A percentile compares a stretch with the other conserved stretches of the same genome.
Evolutionary conservation across 2,329 filamentous ascomycete species (phyloP).

Genomic region (Neofusicoccum kwambonambiense): DNA sequence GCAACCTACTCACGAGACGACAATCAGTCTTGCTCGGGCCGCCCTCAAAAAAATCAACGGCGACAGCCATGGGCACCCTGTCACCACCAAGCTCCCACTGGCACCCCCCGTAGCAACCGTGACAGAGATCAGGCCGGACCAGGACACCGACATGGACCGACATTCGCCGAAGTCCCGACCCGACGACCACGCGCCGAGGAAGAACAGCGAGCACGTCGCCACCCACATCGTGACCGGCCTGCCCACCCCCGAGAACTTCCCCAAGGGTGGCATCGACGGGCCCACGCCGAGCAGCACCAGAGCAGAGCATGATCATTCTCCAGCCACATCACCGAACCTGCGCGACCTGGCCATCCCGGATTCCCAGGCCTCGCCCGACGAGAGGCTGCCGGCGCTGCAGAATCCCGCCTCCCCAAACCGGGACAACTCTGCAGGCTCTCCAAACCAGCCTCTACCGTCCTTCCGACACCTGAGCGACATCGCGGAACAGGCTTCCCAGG

Average conservation of each 20-base stretch:
- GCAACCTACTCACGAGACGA: background rate
- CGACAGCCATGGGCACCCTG: background rate
- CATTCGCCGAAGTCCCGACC: background rate
- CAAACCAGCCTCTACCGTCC: conserved; percentile 31
- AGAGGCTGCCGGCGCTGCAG: conserved; percentile 38
- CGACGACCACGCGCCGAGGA: background rate
- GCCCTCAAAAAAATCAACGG: background rate
- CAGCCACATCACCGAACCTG: conserved; percentile 31
- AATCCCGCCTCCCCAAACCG: conserved; percentile 31
- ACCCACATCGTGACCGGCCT: background rate
- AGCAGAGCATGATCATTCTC: conserved; percentile 21
- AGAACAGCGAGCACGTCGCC: background rate
- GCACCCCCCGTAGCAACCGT: conserved; percentile 4
- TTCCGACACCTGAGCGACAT: conserved; percentile 36
- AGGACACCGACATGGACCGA: conserved; percentile 14
- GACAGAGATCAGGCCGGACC: background rate
- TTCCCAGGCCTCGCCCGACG: conserved; percentile 27
- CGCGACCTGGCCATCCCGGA: conserved; percentile 33
- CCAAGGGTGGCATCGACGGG: background rate
- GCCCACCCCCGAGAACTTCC: conserved; percentile 10
- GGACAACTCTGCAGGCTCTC: conserved; percentile 29
- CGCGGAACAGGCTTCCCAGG: conserved; percentile 34
- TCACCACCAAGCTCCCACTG: conserved; percentile 4
- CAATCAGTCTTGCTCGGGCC: background rate
- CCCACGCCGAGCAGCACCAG: background rate